Evolutionary conservation across 371 early-diverging fungal genomes (phyloP), one percentile per base, ranked within the genome.

Genomic region (Syncephalastrum sp.): DNA sequence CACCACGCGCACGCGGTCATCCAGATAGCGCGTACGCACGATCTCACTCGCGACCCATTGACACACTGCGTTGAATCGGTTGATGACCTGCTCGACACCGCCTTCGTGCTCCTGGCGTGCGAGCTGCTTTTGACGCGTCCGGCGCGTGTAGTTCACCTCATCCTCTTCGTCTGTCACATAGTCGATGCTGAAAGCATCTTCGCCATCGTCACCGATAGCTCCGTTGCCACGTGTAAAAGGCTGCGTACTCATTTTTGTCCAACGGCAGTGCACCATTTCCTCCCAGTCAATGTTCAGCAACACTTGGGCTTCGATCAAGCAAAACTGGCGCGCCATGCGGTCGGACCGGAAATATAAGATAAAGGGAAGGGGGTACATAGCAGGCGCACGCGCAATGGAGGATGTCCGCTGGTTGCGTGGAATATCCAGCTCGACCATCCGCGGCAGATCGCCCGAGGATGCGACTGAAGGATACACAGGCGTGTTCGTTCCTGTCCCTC

Each of bases 21-120:
- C 81, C 25, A 82, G 23, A 14, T 74, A 66, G 1, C 61, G 72
- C 8, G 85, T 79, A 43, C 75, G 68, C 15, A 89, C 72, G 44
- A 91, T 83, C 58, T 87, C 87, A 23, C 86, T 82, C 2, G 85
- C 77, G 0, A 87, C 89, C 90, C 90, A 90, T 43, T 82, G 86
- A 56, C 87, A 85, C 1, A 85, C 86, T 15, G 77, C 60, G 60
- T 89, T 87, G 65, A 89, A 89, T 5, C 87, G 77, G 44, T 85
- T 81, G 38, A 88, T 87, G 3, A 82, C 73, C 29, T 70, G 74
- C 45, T 82, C 76, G n/a, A 88, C 80, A 14, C 80, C 84, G 21
- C 80, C 68, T 14, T 27, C 43, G 27, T 48, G 25, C 42, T 60
- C 54, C 10, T 49, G 47, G 5, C 60, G 48, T 19, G 60, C 60